Base-by-base conservation (phyloP, 2,329 filamentous ascomycete species). In the Exophiala aquamarina region DNA sequence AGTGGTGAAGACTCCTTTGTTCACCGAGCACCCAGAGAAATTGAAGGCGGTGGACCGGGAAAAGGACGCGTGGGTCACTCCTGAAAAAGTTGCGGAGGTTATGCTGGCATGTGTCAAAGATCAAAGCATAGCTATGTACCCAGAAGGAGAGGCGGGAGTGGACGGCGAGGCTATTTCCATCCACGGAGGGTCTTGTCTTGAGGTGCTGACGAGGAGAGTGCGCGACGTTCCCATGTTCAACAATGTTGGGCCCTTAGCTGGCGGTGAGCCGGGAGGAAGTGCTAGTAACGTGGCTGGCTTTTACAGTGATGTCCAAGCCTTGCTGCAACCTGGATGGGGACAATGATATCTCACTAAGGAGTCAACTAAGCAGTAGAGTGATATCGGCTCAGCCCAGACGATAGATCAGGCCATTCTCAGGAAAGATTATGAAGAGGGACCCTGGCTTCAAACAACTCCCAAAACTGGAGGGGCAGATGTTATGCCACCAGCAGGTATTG, bases 1-100 rank as follows among this genome's bases (percentile, higher is more conserved):
- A 0, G 63, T 82, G 1, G 79, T 83, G 56, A 80, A 75, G 52
- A 83, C 81, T 10, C 81, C 81, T 5, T 63, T 83, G 4, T 84
- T 79, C 78, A 79, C 74, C 0, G 79, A 83, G 2, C 71, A 82
- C 54, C 77, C 78, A 0, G 79, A 83, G 61, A 84, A 83, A 60
- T 41, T 82, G 56, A 67, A 66, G 48, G 72, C 77, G 54, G 49
- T 83, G 7, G 45, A 38, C 9, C 46, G 50, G 18, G 79, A 81
- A 56, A 68, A 63, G 51, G 79, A 82, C 57, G 68, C 63, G 49
- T 83, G 79, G 79, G 78, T 81, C 11, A 77, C 73, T n/a, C 70
- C 79, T 0, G 78, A 83, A 55, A 77, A 83, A 56, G 79, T 83
- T 0, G 79, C 78, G 0, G 69, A 74, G 33, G 76, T 75, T 2